Evolutionary conservation across 805 yeast species (phyloP), one percentile per base, ranked within the genome.

Genomic region (Monosporozyma solicola): DNA sequence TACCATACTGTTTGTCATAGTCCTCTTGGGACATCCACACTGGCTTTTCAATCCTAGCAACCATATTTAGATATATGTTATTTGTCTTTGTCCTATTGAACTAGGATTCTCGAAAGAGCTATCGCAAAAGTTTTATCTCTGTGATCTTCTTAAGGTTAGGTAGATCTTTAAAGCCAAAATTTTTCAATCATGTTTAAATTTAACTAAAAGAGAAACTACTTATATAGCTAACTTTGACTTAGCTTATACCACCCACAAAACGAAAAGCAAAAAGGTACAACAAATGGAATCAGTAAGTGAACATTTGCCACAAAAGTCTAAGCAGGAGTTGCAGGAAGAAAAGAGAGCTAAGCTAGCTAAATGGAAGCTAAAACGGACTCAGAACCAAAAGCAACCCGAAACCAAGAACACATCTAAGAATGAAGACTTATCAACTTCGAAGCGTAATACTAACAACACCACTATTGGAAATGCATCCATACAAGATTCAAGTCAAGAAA

Each of bases 311-410:
- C 43, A 39, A 39, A 39, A 39, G 25, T 39, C 43, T 20, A 39
- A 27, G 32, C 41, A 49, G 20, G 61, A 63, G 47, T 76, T 71
- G 55, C 72, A 70, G 51, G 69, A 68, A 53, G 72, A 60, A 54
- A 61, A 88, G 51, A 77, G 77, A 55, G 82, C 79, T 55, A 77
- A 75, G 58, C 61, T 83, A 49, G 80, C 79, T 5, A 76, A 76
- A 47, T 84, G 88, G 88, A 82, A 79, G 59, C 72, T 70, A 58
- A 79, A 79, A 66, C 80, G 80, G 61, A 73, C 73, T 41, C 70
- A 70, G 10, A 20, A 46, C 32, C 29, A 43, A 25, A 16, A 16
- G 43, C 43, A 39, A 39, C 43, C 25, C 13, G 43, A 39, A 20
- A 39, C 11, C 20, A 39, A 39, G 9, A 24, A 39, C 7, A 22